Evolutionary conservation across 208 protist species (phyloP).

Genomic region (Acanthamoeba triangularis): DNA sequence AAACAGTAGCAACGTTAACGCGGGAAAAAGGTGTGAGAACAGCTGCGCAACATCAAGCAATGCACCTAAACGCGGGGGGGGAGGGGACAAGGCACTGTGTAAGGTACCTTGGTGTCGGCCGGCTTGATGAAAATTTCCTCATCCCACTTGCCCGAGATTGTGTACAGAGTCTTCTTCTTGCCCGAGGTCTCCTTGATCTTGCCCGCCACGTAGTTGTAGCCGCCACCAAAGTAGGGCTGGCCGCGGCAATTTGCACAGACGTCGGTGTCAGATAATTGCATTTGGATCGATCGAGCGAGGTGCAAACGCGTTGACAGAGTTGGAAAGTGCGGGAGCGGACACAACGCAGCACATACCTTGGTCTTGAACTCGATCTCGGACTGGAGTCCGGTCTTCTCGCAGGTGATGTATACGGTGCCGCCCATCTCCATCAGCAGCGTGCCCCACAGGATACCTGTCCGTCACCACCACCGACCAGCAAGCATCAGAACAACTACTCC

Average conservation of each 20-base stretch:
- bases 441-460: conserved; percentile 85
- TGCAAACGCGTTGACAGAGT: background rate
- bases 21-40: background rate
- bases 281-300: background rate
- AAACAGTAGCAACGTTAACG: background rate
- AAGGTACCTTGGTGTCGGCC: background rate
- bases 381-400: conserved; percentile 84
- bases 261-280: background rate
- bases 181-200: conserved; percentile 83
- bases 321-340: too few species aligned
- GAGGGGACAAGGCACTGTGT: background rate
- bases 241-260: background rate
- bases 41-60: background rate
- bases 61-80: background rate
- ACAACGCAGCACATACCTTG: conserved; percentile 55
- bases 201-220: conserved; percentile 88
- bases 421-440: conserved; percentile 89
- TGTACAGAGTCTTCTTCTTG: conserved; percentile 84
- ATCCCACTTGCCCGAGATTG: conserved; percentile 88
- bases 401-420: conserved; percentile 86
- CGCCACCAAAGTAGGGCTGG: conserved; percentile 87
- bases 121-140: conserved; percentile 75
- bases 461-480: background rate
- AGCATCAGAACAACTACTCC: background rate
- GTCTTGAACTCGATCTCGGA: conserved; percentile 91